Evolutionary conservation across 2,329 filamentous ascomycete species (phyloP).

Genomic region (Talaromyces rugulosus): DNA sequence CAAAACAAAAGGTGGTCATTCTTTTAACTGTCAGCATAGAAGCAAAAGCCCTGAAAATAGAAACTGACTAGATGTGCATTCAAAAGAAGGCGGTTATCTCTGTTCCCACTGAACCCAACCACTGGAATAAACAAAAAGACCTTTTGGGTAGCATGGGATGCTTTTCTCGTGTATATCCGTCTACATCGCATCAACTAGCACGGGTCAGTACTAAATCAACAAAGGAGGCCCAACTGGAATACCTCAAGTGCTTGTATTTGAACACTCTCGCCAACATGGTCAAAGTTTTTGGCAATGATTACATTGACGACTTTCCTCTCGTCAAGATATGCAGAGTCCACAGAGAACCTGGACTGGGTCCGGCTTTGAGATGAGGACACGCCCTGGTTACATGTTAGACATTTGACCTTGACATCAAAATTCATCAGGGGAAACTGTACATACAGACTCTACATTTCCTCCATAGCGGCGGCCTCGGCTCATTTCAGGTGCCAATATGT

Average conservation of each 20-base stretch:
- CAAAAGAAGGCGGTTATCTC: conserved; percentile 25
- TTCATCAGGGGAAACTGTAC: neutral
- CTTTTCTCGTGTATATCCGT: conserved; percentile 70
- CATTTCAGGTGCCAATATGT: conserved; percentile 53
- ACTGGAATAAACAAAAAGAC: conserved; percentile 77
- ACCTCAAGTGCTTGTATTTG: conserved; percentile 74
- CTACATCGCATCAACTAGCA: conserved; percentile 73
- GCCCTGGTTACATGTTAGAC: neutral
- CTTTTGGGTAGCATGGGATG: conserved; percentile 69
- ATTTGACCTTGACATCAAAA: neutral
- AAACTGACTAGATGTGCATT: conserved; percentile 39
- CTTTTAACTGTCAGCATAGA: conserved; percentile 21
- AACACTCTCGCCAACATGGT: conserved; percentile 66
- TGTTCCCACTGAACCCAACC: conserved; percentile 40
- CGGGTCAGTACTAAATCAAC: conserved; percentile 14
- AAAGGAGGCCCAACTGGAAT: conserved; percentile 5
- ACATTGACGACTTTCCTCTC: conserved; percentile 69
- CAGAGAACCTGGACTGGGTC: conserved; percentile 19
- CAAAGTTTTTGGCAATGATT: conserved; percentile 74
- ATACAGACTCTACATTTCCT: neutral
- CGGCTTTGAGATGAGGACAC: conserved; percentile 1
- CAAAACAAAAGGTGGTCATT: conserved; percentile 87
- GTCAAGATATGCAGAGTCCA: conserved; percentile 37
- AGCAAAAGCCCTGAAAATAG: neutral
- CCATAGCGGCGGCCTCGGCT: neutral